Base-by-base conservation (phyloP, 805 yeast genomes). In the Zygosaccharomyces pseudorouxii region DNA sequence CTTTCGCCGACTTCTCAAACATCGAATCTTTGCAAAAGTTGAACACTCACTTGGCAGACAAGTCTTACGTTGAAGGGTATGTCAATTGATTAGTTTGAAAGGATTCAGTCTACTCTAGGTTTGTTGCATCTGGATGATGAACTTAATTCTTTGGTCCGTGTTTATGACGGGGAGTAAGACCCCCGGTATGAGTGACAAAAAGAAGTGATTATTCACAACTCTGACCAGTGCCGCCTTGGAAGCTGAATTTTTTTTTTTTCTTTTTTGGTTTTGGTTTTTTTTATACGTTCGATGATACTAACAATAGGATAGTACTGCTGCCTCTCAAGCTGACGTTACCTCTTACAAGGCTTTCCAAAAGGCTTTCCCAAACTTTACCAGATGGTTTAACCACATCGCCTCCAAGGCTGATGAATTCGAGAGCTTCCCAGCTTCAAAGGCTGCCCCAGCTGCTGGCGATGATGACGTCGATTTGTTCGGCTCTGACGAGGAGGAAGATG, bases 381-480 rank as follows among this genome's bases (percentile, higher is more conserved):
- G 98, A 82, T 93, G 97, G 97, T 89, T 86, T 82, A 88, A 88
- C 85, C 97, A 92, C 86, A 86, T 92, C 70, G 93, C 95, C 72
- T 83, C 97, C 55, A 86, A 82, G 82, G 78, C 89, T 61, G 89
- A 80, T 65, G 95, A 89, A 73, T 89, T 89, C 69, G 81, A 75
- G 58, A 65, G 84, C 55, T 78, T 86, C 70, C 95, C 95, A 74
- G 89, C 92, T 64, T 95, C 81, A 59, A 62, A 69, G 50, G 73
- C 70, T 51, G 76, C 79, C 53, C 80, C 79, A 53, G 81, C 73
- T 49, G 84, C 67, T 42, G 89, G 73, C 54, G 96, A 82, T 56
- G 98, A 92, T 46, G 97, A 89, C 57, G 95, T 89, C 60, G 97
- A 89, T 72, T 82, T 89, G 69, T 90, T 90, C 78, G 97, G 96